phyloP scores from a whole-genome alignment of 2,329 filamentous ascomycete genomes.

The Fusarium kyushuense region DNA sequence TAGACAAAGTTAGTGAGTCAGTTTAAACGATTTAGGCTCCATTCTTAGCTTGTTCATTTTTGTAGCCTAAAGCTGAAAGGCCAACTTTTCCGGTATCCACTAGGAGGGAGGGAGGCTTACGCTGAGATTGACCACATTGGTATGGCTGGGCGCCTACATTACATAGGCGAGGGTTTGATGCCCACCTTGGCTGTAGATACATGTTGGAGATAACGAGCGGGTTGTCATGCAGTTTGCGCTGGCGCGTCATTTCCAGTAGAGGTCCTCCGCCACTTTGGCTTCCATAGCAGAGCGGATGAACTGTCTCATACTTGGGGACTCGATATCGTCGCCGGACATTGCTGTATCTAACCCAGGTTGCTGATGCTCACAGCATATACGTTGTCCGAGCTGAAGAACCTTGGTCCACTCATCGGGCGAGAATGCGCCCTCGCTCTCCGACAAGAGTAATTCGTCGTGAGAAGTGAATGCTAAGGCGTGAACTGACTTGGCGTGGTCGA shows the following conservation, averaged over 20 bases:
- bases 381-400: slow-evolving; percentile 73
- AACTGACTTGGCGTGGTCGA: slow-evolving; percentile 73
- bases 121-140: slow-evolving; percentile 25
- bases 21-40: no score
- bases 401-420: slow-evolving; percentile 80
- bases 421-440: slow-evolving; percentile 86
- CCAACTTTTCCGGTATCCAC: no score
- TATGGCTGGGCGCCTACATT: slow-evolving; percentile 25
- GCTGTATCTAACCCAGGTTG: slow-evolving; percentile 57
- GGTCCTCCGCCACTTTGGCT: slow-evolving; percentile 63
- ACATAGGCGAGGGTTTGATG: slow-evolving; percentile 32
- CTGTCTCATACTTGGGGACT: slow-evolving; percentile 64
- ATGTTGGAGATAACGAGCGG: slow-evolving; percentile 16
- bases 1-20: no score
- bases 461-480: slow-evolving; percentile 90
- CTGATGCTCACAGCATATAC: slow-evolving; percentile 68
- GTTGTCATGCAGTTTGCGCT: slow-evolving; percentile 22
- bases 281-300: slow-evolving; percentile 74
- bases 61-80: no score
- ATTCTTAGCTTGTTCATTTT: no score
- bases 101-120: slow-evolving; percentile 4
- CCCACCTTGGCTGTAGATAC: slow-evolving; percentile 28
- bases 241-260: slow-evolving; percentile 67
- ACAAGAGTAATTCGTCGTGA: slow-evolving; percentile 77
- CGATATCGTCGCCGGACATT: slow-evolving; percentile 59